These are phyloP conservation scores for Penicillium glabrum DNA, from an alignment of 2,329 filamentous ascomycete species.

Conservation along the genomic window DNA sequence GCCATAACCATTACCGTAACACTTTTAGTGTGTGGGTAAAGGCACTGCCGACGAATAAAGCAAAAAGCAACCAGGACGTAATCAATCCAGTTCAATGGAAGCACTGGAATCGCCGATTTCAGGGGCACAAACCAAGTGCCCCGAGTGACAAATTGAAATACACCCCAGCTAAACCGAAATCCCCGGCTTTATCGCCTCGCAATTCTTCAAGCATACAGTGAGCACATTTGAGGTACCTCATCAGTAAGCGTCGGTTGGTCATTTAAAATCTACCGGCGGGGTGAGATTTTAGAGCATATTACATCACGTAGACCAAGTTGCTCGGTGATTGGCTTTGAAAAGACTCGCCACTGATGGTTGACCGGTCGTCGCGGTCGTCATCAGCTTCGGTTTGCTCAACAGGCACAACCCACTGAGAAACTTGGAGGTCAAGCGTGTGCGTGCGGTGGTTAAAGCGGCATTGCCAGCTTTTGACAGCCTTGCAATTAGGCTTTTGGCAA, in stretches of 20 bases:
- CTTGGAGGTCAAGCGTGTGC: slow-evolving; percentile 27
- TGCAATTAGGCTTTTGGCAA: slow-evolving; percentile 36
- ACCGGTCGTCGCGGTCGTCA: slow-evolving; percentile 10
- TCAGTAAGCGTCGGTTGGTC: slow-evolving; percentile 4
- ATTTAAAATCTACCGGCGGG: background rate
- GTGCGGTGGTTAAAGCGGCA: slow-evolving; percentile 30
- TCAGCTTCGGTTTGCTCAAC: slow-evolving; percentile 17
- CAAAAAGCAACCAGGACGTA: background rate
- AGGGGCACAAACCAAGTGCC: background rate
- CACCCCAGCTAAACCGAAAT: background rate
- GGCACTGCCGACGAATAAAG: background rate
- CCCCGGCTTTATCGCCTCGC: background rate
- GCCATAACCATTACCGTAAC: slow-evolving; percentile 7
- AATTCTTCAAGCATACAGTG: slow-evolving; percentile 11
- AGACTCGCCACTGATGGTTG: slow-evolving; percentile 18
- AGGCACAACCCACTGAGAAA: slow-evolving; percentile 24
- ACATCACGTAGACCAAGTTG: slow-evolving; percentile 1
- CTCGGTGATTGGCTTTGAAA: slow-evolving; percentile 8
- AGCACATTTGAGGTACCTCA: background rate
- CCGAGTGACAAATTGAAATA: slow-evolving; percentile 1
- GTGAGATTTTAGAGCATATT: background rate
- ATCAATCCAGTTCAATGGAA: background rate
- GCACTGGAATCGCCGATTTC: background rate
- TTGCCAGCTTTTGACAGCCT: slow-evolving; percentile 28
- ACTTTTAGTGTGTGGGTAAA: slow-evolving; percentile 5